These are phyloP conservation scores for Pyrenochaeta sp. DNA, from an alignment of 2,329 filamentous ascomycete genomes.

Conservation along the genomic window DNA sequence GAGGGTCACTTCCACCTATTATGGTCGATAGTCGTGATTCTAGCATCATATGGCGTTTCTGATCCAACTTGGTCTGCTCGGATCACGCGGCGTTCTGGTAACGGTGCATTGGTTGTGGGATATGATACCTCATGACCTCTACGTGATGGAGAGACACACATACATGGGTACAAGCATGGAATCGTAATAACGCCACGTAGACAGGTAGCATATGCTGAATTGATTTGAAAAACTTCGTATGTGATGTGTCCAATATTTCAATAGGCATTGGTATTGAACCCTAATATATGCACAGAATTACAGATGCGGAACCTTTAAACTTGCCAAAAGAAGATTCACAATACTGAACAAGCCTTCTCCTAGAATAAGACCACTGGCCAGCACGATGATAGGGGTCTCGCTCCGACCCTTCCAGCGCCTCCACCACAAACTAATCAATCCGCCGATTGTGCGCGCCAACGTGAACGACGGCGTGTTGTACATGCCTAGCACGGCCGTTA, in stretches of 20 bases:
- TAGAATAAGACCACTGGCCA: slow-evolving; percentile 88
- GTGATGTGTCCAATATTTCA: not conserved
- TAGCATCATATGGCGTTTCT: not conserved
- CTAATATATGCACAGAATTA: not conserved
- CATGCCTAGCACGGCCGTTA: slow-evolving; percentile 69
- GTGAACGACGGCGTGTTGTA: slow-evolving; percentile 98
- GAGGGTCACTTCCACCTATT: not conserved
- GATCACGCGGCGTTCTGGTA: not conserved
- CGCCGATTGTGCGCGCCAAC: slow-evolving; percentile 83
- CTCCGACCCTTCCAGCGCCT: slow-evolving; percentile 47
- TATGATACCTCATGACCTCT: not conserved
- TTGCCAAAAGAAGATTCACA: slow-evolving; percentile 79
- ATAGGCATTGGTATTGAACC: not conserved
- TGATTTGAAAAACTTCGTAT: not conserved
- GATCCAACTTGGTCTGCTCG: not conserved
- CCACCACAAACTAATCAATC: slow-evolving; percentile 49
- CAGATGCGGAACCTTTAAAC: slow-evolving; percentile 45
- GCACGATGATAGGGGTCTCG: slow-evolving; percentile 84
- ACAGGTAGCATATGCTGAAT: not conserved
- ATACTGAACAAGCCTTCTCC: slow-evolving; percentile 23
- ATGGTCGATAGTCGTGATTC: not conserved
- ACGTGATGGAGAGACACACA: not conserved
- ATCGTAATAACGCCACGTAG: not conserved
- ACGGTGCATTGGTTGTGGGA: not conserved
- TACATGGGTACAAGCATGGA: not conserved